Evolutionary conservation across 106 monocot genomes (phyloP).

Genomic region (Dendrobium chrysotoxum): DNA sequence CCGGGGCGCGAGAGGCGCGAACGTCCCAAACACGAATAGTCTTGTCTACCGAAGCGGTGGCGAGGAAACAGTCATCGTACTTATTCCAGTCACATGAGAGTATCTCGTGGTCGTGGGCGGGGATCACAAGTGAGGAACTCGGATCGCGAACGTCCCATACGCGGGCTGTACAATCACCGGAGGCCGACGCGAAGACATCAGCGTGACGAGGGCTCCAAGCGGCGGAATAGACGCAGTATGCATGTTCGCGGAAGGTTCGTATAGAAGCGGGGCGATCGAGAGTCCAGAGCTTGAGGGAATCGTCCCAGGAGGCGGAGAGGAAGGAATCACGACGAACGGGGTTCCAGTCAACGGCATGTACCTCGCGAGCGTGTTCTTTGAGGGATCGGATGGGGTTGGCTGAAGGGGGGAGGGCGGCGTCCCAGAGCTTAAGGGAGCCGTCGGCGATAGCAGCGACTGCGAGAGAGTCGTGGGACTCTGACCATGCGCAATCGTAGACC

Average conservation of each 20-base stretch:
- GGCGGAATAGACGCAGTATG: constrained; percentile 89
- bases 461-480: constrained; percentile 67
- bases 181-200: constrained; percentile 89
- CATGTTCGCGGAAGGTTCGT: constrained; percentile 87
- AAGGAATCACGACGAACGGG: constrained; percentile 93
- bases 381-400: constrained; percentile 72
- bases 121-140: constrained; percentile 52
- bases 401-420: constrained; percentile 56
- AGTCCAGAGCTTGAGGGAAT: constrained; percentile 87
- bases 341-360: constrained; percentile 87
- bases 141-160: constrained; percentile 95
- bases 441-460: constrained; percentile 63
- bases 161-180: constrained; percentile 75
- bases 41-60: constrained; percentile 86
- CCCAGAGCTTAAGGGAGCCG: constrained; percentile 93
- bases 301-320: constrained; percentile 91
- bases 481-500: constrained; percentile 70
- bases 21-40: constrained; percentile 84
- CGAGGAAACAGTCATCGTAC: constrained; percentile 77
- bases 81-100: constrained; percentile 93
- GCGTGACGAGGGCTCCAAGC: constrained; percentile 80
- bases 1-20: constrained; percentile 41
- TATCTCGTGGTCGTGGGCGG: constrained; percentile 88
- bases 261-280: constrained; percentile 63
- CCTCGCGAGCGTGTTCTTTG: constrained; percentile 88